Percentiles rank a stretch among this genome's conserved stretches.
Conservation (phyloP, 148 eudicot species). For the Chenopodium suecicum region DNA sequence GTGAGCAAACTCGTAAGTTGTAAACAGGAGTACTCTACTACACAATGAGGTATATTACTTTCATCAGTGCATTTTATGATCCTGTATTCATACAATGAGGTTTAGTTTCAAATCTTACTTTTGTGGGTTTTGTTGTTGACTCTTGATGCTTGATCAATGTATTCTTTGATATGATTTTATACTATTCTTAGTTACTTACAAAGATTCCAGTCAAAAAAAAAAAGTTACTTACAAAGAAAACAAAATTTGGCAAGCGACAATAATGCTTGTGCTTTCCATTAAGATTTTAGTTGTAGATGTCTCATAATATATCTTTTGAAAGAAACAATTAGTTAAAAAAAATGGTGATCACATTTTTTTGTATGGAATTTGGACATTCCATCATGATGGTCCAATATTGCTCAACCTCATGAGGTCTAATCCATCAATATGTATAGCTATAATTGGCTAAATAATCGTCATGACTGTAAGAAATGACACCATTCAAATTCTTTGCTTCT, state of each 20-base stretch:
- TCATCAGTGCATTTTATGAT: background rate
- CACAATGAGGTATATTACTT: background rate
- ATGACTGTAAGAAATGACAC: slow-evolving; percentile 10
- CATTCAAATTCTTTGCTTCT: background rate
- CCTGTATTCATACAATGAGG: background rate
- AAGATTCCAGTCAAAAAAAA: background rate
- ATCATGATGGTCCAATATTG: background rate
- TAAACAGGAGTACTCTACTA: background rate
- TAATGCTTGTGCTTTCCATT: background rate
- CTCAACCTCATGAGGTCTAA: background rate
- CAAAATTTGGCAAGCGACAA: background rate
- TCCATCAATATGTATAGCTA: slow-evolving; percentile 1
- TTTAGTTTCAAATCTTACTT: background rate
- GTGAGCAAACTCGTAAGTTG: background rate
- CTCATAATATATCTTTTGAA: background rate
- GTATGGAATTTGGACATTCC: background rate
- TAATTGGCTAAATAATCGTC: background rate
- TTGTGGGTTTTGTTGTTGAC: background rate
- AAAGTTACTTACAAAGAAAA: background rate
- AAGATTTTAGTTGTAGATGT: too few species aligned
- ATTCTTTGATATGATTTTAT: background rate
- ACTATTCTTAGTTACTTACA: background rate
- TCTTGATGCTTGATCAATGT: background rate
- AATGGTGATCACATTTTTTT: background rate
- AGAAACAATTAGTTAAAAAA: background rate